Evolutionary conservation across 2,329 filamentous ascomycete genomes (phyloP).

Genomic region (Didymella lethalis): DNA sequence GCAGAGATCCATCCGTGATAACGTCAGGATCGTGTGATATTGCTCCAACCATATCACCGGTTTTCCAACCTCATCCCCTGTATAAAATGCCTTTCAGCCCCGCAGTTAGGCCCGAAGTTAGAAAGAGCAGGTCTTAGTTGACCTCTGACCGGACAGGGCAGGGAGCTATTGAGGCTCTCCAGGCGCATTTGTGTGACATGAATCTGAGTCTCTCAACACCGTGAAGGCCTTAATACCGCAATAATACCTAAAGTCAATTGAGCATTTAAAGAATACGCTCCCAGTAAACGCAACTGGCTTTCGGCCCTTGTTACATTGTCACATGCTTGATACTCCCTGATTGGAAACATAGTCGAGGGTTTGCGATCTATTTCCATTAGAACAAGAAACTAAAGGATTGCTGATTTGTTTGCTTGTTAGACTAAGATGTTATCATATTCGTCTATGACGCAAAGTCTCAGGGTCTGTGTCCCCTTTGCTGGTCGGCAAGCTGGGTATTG

Average conservation of each 20-base stretch:
- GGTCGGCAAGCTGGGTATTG: neutral
- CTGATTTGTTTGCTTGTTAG: neutral
- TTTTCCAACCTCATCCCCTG: neutral
- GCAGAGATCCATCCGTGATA: neutral
- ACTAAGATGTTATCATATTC: neutral
- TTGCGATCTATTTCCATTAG: neutral
- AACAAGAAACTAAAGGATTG: neutral
- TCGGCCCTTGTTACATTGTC: neutral
- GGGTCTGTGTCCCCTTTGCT: neutral
- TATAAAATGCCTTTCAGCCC: neutral
- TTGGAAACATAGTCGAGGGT: neutral
- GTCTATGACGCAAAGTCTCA: neutral
- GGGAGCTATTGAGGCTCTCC: neutral
- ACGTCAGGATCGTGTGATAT: slow-evolving; percentile 5
- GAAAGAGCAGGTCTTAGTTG: neutral
- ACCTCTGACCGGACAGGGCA: neutral
- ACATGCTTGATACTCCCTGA: neutral
- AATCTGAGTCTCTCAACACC: neutral
- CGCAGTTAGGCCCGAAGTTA: neutral
- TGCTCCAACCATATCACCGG: neutral
- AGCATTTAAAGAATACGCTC: neutral
- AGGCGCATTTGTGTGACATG: neutral
- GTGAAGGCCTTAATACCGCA: neutral
- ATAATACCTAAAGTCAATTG: neutral
- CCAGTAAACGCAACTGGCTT: neutral